Percentiles rank a stretch among this genome's conserved stretches.
Evolutionary conservation across 2,329 filamentous ascomycete genomes (phyloP).

Genomic region (Saccharata proteae): DNA sequence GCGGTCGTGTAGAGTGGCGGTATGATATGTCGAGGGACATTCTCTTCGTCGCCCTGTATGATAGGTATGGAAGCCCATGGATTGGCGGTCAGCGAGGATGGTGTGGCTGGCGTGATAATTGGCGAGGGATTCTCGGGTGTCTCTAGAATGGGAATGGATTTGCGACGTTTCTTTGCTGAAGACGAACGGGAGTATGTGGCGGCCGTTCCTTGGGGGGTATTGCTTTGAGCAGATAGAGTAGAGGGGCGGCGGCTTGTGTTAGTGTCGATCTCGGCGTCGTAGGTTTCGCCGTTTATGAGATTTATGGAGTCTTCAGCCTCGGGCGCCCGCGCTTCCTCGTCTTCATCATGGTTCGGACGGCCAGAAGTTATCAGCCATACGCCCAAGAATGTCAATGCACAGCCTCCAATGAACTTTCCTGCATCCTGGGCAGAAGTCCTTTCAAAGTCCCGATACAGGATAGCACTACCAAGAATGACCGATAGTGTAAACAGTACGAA

Average conservation of each 20-base stretch:
- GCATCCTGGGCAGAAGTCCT: slow-evolving; percentile 62
- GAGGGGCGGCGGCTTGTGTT: slow-evolving; percentile 1
- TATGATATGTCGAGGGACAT: slow-evolving; percentile 12
- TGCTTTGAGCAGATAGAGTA: no score
- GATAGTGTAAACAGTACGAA: slow-evolving; percentile 95
- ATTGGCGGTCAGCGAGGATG: slow-evolving; percentile 6
- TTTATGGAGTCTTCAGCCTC: slow-evolving; percentile 5
- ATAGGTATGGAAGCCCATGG: slow-evolving; percentile 3
- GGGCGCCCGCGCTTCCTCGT: slow-evolving; percentile 14
- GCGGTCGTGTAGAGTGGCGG: slow-evolving; percentile 18
- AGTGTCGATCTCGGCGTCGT: slow-evolving; percentile 5
- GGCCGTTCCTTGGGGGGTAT: no score
- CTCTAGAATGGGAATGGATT: no score
- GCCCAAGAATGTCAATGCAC: slow-evolving; percentile 82
- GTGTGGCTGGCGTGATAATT: not conserved
- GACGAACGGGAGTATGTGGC: no score
- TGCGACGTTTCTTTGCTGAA: no score
- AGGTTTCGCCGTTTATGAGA: slow-evolving; percentile 2
- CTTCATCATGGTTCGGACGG: slow-evolving; percentile 46
- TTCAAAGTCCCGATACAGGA: slow-evolving; percentile 92
- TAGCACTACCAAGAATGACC: slow-evolving; percentile 85
- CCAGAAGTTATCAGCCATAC: slow-evolving; percentile 97
- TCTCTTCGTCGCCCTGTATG: not conserved
- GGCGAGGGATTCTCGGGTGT: not conserved
- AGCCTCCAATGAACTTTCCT: slow-evolving; percentile 79